Conservation (phyloP, 2,329 filamentous ascomycete species). For the Fusarium tricinctum region DNA sequence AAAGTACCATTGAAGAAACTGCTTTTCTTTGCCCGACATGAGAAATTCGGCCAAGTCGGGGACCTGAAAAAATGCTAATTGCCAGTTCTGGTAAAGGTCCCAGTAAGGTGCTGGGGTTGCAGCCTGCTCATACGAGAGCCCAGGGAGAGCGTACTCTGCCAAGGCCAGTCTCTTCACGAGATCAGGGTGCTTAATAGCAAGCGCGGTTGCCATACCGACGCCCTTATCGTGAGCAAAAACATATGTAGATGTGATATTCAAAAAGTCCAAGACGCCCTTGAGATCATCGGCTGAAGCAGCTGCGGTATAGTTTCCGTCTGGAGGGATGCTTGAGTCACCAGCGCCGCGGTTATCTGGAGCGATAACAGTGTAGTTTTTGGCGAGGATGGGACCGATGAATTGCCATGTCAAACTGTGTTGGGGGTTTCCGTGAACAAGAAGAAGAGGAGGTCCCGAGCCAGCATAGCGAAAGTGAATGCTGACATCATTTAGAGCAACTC, state of each 20-base stretch:
- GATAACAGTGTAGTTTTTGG: constrained; percentile 60
- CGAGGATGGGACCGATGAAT: constrained; percentile 57
- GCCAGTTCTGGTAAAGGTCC: constrained; percentile 59
- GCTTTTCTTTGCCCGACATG: constrained; percentile 58
- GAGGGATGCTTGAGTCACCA: constrained; percentile 58
- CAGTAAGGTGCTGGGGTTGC: constrained; percentile 52
- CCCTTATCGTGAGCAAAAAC: constrained; percentile 63
- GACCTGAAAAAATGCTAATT: constrained; percentile 62
- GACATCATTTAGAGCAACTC: constrained; percentile 55
- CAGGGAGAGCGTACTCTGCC: constrained; percentile 59
- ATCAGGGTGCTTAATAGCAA: constrained; percentile 56
- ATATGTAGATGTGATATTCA: constrained; percentile 59
- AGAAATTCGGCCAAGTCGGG: constrained; percentile 63
- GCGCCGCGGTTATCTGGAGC: constrained; percentile 59
- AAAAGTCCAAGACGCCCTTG: constrained; percentile 58
- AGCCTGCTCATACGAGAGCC: constrained; percentile 57
- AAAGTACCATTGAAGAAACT: constrained; percentile 63
- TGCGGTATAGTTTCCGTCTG: constrained; percentile 58
- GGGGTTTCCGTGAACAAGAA: constrained; percentile 60
- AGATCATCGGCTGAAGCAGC: constrained; percentile 57
- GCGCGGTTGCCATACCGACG: constrained; percentile 57
- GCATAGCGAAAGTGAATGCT: constrained; percentile 60
- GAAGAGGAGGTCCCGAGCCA: constrained; percentile 56
- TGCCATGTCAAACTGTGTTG: constrained; percentile 59
- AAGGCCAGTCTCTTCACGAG: constrained; percentile 55